Percentiles rank a stretch among this genome's conserved stretches.
Conservation (phyloP, 805 yeast genomes). For the Debaryomyces hansenii region DNA sequence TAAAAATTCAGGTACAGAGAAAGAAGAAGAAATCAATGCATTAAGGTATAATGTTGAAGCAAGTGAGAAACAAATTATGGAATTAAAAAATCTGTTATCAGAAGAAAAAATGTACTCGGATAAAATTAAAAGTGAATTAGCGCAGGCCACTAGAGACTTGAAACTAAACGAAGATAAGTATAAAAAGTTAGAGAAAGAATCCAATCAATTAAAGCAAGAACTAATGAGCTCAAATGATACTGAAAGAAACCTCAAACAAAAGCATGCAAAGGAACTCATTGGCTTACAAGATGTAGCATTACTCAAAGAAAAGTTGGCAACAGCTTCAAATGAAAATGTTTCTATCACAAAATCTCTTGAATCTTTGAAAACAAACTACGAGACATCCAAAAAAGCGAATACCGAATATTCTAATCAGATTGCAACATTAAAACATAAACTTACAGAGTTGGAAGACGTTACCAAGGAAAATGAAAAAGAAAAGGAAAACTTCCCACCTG, state of each 20-base stretch:
- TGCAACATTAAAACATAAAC: conserved; percentile 20
- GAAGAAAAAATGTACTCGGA: conserved; percentile 13
- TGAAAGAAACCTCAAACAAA: conserved; percentile 3
- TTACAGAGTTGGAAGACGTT: conserved; percentile 18
- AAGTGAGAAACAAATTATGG: conserved; percentile 10
- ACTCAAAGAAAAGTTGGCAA: conserved; percentile 5
- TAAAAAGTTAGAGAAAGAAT: conserved; percentile 1
- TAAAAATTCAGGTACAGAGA: conserved; percentile 5
- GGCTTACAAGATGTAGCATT: neutral
- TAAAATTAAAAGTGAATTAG: conserved; percentile 7
- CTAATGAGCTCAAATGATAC: neutral
- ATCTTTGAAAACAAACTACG: conserved; percentile 23
- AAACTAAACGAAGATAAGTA: neutral
- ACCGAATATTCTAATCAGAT: conserved; percentile 28
- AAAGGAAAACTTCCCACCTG: conserved; percentile 39
- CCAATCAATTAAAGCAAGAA: neutral
- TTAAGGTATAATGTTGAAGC: conserved; percentile 10
- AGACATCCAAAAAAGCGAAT: conserved; percentile 19
- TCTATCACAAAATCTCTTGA: conserved; percentile 8
- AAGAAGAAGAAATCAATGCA: conserved; percentile 13
- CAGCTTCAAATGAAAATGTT: conserved; percentile 12
- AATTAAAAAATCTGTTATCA: conserved; percentile 14
- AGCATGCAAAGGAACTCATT: conserved; percentile 5
- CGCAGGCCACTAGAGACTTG: neutral
- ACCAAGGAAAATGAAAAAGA: conserved; percentile 21